phyloP scores from a whole-genome alignment of 208 protist species.

The Leishmania mexicana region DNA sequence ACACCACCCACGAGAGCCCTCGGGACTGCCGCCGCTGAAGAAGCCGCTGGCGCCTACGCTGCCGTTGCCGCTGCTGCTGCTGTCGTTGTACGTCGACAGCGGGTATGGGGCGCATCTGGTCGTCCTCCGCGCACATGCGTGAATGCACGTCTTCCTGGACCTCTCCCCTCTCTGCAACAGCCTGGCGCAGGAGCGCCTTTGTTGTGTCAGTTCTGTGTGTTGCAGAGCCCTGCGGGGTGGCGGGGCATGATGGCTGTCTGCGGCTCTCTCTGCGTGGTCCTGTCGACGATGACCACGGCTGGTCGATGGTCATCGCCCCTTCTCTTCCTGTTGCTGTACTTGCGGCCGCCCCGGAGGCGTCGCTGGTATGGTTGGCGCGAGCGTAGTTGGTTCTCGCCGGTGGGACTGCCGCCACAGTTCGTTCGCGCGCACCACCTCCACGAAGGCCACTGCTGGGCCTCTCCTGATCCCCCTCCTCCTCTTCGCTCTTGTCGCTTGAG shows the following conservation, averaged over 20 bases:
- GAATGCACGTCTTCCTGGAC: neutral
- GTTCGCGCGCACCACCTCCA: neutral
- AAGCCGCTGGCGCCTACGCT: neutral
- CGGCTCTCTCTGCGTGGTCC: neutral
- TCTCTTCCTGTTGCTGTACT: neutral
- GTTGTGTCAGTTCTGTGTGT: neutral
- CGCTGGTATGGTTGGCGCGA: neutral
- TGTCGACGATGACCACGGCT: neutral
- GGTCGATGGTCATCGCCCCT: neutral
- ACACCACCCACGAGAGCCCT: conserved; percentile 38
- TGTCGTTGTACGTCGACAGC: neutral
- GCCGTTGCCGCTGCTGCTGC: neutral
- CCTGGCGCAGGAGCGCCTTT: neutral
- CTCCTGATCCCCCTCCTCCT: neutral
- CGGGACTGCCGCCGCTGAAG: conserved; percentile 5
- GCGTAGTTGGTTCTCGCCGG: neutral
- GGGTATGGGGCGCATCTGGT: neutral
- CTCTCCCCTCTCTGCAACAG: neutral
- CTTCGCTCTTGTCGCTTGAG: neutral
- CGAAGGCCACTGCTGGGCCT: neutral
- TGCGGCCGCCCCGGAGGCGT: neutral
- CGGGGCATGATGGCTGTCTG: neutral
- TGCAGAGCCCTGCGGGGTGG: neutral
- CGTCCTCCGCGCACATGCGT: neutral
- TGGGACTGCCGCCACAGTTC: neutral